phyloP scores from a whole-genome alignment of 2,329 filamentous ascomycete species.

The Cladosporium sp. region DNA sequence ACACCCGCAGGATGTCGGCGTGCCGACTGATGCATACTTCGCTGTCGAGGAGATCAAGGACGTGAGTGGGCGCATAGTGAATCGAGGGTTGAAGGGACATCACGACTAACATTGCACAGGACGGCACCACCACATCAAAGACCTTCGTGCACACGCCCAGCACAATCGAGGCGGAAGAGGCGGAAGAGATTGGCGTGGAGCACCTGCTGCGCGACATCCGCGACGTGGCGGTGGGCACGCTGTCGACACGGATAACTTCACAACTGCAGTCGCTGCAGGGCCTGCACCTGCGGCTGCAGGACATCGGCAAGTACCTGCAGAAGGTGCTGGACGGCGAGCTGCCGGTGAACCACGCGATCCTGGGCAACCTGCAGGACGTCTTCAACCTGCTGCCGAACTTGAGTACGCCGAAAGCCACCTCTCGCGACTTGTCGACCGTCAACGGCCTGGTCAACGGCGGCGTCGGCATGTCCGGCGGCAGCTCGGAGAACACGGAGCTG shows the following conservation, averaged over 20 bases:
- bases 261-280: conserved; percentile 96
- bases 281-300: conserved; percentile 84
- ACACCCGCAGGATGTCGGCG: conserved; percentile 93
- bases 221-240: conserved; percentile 92
- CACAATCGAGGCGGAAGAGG: conserved; percentile 97
- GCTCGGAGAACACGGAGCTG: conserved; percentile 69
- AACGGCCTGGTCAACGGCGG: conserved; percentile 49
- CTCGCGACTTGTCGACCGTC: conserved; percentile 53
- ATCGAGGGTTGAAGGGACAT: too few relatives aligned
- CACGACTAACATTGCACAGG: too few relatives aligned
- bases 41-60: conserved; percentile 99
- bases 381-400: conserved; percentile 98
- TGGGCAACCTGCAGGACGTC: conserved; percentile 97
- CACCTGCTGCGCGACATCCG: conserved; percentile 96
- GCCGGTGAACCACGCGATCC: conserved; percentile 92
- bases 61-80: conserved; percentile 47
- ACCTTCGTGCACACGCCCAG: conserved; percentile 98
- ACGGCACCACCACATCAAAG: conserved; percentile 92
- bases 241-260: conserved; percentile 94
- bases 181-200: conserved; percentile 97
- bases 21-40: conserved; percentile 98
- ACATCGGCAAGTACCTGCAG: conserved; percentile 91
- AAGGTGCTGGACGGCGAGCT: conserved; percentile 91
- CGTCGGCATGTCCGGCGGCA: conserved; percentile 45
- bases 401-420: conserved; percentile 67